Evolutionary conservation across 116 monocot species (phyloP).

Genomic region (Phalaenopsis hybrid): DNA sequence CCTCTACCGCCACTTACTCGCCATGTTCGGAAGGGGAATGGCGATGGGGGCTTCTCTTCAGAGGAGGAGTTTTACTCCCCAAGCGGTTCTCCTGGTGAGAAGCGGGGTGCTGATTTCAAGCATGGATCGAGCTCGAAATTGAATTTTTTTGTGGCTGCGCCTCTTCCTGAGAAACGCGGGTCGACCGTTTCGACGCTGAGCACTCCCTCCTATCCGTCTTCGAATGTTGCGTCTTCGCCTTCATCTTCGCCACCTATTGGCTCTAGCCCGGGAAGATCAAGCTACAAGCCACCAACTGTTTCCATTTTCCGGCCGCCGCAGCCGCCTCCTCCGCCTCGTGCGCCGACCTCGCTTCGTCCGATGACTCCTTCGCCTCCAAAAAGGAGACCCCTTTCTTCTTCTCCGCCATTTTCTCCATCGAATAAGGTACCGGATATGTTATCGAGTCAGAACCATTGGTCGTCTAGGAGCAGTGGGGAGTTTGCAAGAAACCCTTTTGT

Average conservation of each 20-base stretch:
- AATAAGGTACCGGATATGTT: not conserved
- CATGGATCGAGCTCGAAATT: constrained; percentile 9
- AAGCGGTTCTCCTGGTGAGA: constrained; percentile 17
- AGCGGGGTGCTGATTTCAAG: not conserved
- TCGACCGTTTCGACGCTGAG: constrained; percentile 30
- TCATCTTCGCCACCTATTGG: constrained; percentile 17
- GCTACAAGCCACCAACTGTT: constrained; percentile 10
- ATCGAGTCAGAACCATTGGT: not conserved
- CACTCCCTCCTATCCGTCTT: constrained; percentile 41
- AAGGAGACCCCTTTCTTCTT: constrained; percentile 22
- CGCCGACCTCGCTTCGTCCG: constrained; percentile 10
- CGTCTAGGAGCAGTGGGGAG: constrained; percentile 11
- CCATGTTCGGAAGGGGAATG: constrained; percentile 10
- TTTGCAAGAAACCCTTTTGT: constrained; percentile 6
- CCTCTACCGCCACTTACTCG: constrained; percentile 67
- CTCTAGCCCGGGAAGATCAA: constrained; percentile 16
- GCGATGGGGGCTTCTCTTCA: constrained; percentile 14
- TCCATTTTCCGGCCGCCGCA: constrained; percentile 9
- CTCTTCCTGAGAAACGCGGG: constrained; percentile 12
- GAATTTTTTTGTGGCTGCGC: not conserved
- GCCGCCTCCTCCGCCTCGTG: constrained; percentile 11
- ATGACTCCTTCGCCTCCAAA: constrained; percentile 17
- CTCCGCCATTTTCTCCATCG: constrained; percentile 11
- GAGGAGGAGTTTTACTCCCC: constrained; percentile 56
- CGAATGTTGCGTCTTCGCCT: constrained; percentile 19